Conservation (phyloP, 805 yeast genomes). For the Kodamaea leandrae region DNA sequence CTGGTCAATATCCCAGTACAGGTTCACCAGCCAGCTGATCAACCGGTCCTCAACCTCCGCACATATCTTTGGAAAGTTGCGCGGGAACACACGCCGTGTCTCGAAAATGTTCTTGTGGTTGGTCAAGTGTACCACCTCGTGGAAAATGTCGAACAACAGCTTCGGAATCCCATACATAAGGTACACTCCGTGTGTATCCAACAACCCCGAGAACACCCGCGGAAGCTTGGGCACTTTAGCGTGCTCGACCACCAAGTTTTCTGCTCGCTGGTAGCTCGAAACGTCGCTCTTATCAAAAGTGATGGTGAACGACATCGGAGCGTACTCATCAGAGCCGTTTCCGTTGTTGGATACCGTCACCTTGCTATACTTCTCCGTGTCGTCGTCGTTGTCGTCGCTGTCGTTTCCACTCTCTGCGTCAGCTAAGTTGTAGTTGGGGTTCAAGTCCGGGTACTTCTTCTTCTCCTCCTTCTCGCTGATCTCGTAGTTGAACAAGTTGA, state of each 20-base stretch:
- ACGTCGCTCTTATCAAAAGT: constrained; percentile 20
- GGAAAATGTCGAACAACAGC: constrained; percentile 45
- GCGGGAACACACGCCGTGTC: constrained; percentile 39
- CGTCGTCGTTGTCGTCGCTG: constrained; percentile 15
- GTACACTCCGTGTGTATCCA: constrained; percentile 27
- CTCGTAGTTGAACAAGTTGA: constrained; percentile 46
- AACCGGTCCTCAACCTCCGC: constrained; percentile 54
- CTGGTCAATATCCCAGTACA: constrained; percentile 35
- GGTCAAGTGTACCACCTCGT: constrained; percentile 45
- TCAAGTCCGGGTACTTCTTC: constrained; percentile 45
- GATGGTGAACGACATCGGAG: constrained; percentile 28
- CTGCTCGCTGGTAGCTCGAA: constrained; percentile 4
- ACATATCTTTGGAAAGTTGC: constrained; percentile 55
- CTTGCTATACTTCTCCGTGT: constrained; percentile 16
- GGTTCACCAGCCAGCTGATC: constrained; percentile 43
- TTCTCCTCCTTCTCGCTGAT: constrained; percentile 35
- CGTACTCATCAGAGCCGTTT: constrained; percentile 10
- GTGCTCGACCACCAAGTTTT: constrained; percentile 3
- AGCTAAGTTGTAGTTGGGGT: constrained; percentile 35
- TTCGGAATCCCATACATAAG: constrained; percentile 49
- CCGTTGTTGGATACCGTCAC: constrained; percentile 16
- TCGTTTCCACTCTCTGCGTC: constrained; percentile 11
- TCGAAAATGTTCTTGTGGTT: constrained; percentile 52
- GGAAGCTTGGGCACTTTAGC: constrained; percentile 12
- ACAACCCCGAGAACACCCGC: background rate